phyloP scores from a whole-genome alignment of 352 stramenopile species.

The Saprolegnia diclina region DNA sequence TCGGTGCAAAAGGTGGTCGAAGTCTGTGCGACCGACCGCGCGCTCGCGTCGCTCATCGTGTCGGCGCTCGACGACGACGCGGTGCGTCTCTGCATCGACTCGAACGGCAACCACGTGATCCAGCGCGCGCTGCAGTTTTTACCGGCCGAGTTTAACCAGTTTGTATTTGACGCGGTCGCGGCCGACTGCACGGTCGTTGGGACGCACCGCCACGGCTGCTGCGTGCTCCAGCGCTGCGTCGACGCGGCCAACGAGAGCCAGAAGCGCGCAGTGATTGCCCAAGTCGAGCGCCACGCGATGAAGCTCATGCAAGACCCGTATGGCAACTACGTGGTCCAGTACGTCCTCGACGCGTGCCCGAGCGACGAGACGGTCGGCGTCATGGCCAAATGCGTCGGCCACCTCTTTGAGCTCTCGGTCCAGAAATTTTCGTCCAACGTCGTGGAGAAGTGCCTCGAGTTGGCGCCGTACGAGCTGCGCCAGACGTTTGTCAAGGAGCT shows the following conservation, averaged over 20 bases:
- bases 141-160: conserved; percentile 90
- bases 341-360: conserved; percentile 85
- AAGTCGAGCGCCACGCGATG: conserved; percentile 95
- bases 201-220: conserved; percentile 96
- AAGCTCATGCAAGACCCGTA: conserved; percentile 93
- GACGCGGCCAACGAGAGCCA: conserved; percentile 87
- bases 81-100: conserved; percentile 95
- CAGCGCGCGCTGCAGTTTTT: conserved; percentile 94
- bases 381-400: conserved; percentile 81
- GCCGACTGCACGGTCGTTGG: conserved; percentile 93
- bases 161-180: conserved; percentile 96
- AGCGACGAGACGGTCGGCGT: conserved; percentile 72
- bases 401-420: conserved; percentile 93
- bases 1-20: conserved; percentile 99
- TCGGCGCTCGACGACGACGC: conserved; percentile 90
- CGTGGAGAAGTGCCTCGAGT: conserved; percentile 98
- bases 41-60: conserved; percentile 90
- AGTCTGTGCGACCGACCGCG: conserved; percentile 78
- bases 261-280: conserved; percentile 84
- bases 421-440: conserved; percentile 99
- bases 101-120: conserved; percentile 98
- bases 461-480: conserved; percentile 73
- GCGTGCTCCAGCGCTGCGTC: conserved; percentile 95
- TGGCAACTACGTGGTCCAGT: conserved; percentile 91
- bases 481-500: conserved; percentile 75